Evolutionary conservation across 2,329 filamentous ascomycete species (phyloP), one percentile per base, ranked within the genome.

Genomic region (Cladosporium sp.): DNA sequence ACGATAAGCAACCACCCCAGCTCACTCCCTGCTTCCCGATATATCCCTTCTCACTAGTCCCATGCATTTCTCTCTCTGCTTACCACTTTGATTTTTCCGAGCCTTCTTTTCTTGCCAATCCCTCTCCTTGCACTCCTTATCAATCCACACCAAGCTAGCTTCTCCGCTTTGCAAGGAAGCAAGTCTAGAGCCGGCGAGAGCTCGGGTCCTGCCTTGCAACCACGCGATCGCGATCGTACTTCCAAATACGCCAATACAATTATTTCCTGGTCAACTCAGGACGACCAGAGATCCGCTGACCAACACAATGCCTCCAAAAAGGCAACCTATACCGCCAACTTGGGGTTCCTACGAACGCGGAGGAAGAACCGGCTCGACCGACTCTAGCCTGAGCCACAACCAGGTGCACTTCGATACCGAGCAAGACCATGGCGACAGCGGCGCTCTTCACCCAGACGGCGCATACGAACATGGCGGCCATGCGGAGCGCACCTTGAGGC

Each of bases 281-380:
- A 32, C 30, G 30, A 32, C 30, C 30, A n/a, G 30, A 12, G 15
- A n/a, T n/a, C 15, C n/a, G 32, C 32, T 35, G 12, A 18, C 32
- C 32, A 35, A 8, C 32, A 35, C 1, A n/a, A 63, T 64, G 61
- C 59, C 62, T 41, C 53, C 61, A n/a, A 49, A 53, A 15, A 49
- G 59, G 48, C 59, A 59, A 39, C 60, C 60, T 3, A 51, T 67
- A 58, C 72, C 73, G n/a, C 60, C 71, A 25, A 70, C 64, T 27
- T 76, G 73, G 73, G 63, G 67, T 51, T 68, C 69, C 46, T 74
- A 75, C 58, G 72, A 74, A 46, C 58, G 58, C 13, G 68, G 68
- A 51, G 67, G 62, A 39, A 67, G 69, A 47, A 58, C 67, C 45
- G 67, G 65, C 30, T 75, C 73, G 1, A 59, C 70, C 16, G 70